These are phyloP conservation scores for Circinella minor DNA, from an alignment of 371 early-diverging fungal species.

Conservation along the genomic window DNA sequence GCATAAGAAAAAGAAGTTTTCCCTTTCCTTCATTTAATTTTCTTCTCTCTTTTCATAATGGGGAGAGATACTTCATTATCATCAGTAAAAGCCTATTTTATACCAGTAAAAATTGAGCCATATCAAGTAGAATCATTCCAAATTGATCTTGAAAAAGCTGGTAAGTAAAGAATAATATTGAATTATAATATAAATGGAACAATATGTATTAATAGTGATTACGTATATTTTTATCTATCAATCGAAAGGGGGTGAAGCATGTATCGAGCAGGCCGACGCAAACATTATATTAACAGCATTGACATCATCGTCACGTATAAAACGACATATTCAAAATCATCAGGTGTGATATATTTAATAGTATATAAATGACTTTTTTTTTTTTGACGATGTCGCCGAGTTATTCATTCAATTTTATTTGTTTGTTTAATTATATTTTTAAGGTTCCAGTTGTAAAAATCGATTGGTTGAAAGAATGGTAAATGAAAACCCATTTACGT, in stretches of 20 bases:
- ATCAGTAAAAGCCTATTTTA: slow-evolving; percentile 22
- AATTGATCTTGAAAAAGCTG: slow-evolving; percentile 22
- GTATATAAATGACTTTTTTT: no score
- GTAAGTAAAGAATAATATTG: slow-evolving; percentile 8
- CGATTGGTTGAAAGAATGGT: slow-evolving; percentile 48
- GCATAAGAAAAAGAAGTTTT: neutral
- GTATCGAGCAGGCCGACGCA: slow-evolving; percentile 21
- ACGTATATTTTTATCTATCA: neutral
- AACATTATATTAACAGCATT: slow-evolving; percentile 36
- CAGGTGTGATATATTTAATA: slow-evolving; percentile 16
- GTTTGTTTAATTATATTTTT: no score
- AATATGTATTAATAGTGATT: no score
- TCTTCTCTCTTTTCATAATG: neutral
- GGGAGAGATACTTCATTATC: neutral
- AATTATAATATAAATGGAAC: no score
- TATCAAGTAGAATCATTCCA: slow-evolving; percentile 9
- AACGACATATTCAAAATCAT: slow-evolving; percentile 30
- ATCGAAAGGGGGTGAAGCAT: slow-evolving; percentile 30
- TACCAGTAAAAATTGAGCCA: slow-evolving; percentile 28
- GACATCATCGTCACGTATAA: slow-evolving; percentile 34
- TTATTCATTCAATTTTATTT: no score
- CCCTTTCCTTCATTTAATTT: no score
- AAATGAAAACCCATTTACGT: neutral
- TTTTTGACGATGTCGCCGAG: no score
- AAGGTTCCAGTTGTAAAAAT: slow-evolving; percentile 32